phyloP scores from a whole-genome alignment of 2,329 filamentous ascomycete genomes.

The Didymella lethalis region DNA sequence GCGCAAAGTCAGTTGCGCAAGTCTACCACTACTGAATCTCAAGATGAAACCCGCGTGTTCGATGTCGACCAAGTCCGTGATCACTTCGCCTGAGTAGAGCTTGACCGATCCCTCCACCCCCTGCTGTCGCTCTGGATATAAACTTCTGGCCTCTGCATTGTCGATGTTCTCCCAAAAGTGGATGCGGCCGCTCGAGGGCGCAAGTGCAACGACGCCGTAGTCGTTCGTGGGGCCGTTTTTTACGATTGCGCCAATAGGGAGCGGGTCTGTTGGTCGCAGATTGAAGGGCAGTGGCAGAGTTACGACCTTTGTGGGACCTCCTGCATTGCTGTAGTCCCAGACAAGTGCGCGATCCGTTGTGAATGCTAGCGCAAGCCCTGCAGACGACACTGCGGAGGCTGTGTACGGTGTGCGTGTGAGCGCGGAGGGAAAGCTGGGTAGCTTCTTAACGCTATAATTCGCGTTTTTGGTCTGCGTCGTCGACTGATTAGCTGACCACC shows the following conservation, averaged over 20 bases:
- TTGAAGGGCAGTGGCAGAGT: constrained; percentile 80
- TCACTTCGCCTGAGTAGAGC: constrained; percentile 78
- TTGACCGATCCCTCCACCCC: constrained; percentile 80
- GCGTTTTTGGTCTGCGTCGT: constrained; percentile 75
- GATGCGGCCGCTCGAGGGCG: constrained; percentile 83
- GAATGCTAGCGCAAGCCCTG: constrained; percentile 78
- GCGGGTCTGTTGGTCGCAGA: constrained; percentile 71
- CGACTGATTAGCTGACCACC: constrained; percentile 18
- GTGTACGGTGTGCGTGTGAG: constrained; percentile 68
- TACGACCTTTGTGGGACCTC: constrained; percentile 74
- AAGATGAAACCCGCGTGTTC: constrained; percentile 89
- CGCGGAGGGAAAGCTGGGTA: constrained; percentile 81
- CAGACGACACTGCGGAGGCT: constrained; percentile 62
- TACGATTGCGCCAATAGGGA: constrained; percentile 85
- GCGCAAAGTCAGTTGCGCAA: constrained; percentile 85
- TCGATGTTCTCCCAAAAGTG: constrained; percentile 97
- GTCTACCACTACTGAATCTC: constrained; percentile 81
- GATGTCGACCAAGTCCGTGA: constrained; percentile 79
- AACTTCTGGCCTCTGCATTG: constrained; percentile 81
- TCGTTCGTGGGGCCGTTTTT: constrained; percentile 79
- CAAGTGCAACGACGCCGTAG: constrained; percentile 85
- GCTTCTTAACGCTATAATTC: constrained; percentile 84
- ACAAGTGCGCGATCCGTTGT: constrained; percentile 84
- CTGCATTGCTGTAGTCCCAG: constrained; percentile 79
- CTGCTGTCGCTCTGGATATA: constrained; percentile 81